phyloP scores from a whole-genome alignment of 176 grass and related monocot genomes.

The Triticum monococcum region DNA sequence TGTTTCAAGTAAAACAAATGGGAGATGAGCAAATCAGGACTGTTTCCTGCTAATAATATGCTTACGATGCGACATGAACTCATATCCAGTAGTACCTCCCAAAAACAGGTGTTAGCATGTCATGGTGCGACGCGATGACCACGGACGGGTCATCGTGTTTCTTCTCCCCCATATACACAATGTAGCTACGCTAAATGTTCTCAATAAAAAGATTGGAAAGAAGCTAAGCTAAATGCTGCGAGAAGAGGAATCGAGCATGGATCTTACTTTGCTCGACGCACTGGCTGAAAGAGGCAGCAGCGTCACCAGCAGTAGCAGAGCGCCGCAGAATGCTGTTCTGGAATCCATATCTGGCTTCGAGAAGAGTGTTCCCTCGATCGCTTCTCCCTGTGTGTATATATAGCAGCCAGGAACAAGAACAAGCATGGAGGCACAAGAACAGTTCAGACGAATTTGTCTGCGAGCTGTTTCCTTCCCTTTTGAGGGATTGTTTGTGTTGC shows the following conservation, averaged over 20 bases:
- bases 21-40: too few relatives aligned
- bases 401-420: not conserved
- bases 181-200: not conserved
- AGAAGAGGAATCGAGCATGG: not conserved
- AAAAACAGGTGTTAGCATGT: not conserved
- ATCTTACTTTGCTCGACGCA: slow-evolving; percentile 14
- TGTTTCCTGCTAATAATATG: too few relatives aligned
- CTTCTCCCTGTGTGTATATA: not conserved
- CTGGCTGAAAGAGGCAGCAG: not conserved
- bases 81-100: too few relatives aligned
- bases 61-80: too few relatives aligned
- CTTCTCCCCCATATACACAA: slow-evolving; percentile 32
- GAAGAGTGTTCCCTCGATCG: not conserved
- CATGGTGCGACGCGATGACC: slow-evolving; percentile 24
- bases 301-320: not conserved
- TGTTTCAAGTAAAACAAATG: too few relatives aligned
- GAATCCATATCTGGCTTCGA: not conserved
- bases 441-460: not conserved
- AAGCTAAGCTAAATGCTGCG: not conserved
- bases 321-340: not conserved
- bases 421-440: not conserved
- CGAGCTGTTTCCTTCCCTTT: not conserved
- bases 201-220: not conserved
- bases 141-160: not conserved
- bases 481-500: too few relatives aligned